Evolutionary conservation across 2,329 filamentous ascomycete species (phyloP).

Genomic region (Trichoderma guizhouense): DNA sequence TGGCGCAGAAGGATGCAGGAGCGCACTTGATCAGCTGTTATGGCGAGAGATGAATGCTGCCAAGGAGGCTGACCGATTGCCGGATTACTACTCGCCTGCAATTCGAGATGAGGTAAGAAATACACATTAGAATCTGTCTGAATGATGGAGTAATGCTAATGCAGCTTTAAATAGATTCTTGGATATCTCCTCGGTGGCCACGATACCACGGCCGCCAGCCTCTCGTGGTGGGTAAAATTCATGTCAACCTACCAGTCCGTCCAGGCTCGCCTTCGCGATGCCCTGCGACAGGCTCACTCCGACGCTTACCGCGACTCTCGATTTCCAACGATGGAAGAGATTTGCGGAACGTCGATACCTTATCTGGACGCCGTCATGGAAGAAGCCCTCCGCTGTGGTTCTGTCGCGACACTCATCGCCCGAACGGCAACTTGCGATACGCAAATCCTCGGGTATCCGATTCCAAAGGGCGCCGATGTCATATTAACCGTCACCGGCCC

Average conservation of each 20-base stretch:
- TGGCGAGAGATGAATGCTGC: slow-evolving; percentile 33
- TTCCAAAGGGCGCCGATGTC: slow-evolving; percentile 36
- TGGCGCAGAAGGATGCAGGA: slow-evolving; percentile 20
- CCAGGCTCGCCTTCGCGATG: slow-evolving; percentile 28
- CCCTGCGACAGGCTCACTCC: slow-evolving; percentile 24
- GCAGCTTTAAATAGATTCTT: slow-evolving; percentile 20
- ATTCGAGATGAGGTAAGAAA: slow-evolving; percentile 35
- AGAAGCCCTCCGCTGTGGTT: slow-evolving; percentile 34
- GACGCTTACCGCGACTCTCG: slow-evolving; percentile 25
- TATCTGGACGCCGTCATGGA: slow-evolving; percentile 39
- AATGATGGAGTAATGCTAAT: neutral
- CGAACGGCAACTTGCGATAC: slow-evolving; percentile 33
- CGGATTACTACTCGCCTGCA: slow-evolving; percentile 31
- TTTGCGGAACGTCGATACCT: slow-evolving; percentile 28
- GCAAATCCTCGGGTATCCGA: slow-evolving; percentile 30
- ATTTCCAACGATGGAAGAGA: slow-evolving; percentile 30
- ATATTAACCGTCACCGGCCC: slow-evolving; percentile 30
- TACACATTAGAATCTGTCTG: neutral
- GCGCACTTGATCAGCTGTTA: slow-evolving; percentile 34
- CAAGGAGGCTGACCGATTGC: slow-evolving; percentile 28
- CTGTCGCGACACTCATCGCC: slow-evolving; percentile 30
- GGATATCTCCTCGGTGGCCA: slow-evolving; percentile 32
- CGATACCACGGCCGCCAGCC: slow-evolving; percentile 28
- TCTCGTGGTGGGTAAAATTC: slow-evolving; percentile 32
- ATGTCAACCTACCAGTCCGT: slow-evolving; percentile 25